Evolutionary conservation across 345 rosid genomes (phyloP).

Genomic region (Citrus inodora): DNA sequence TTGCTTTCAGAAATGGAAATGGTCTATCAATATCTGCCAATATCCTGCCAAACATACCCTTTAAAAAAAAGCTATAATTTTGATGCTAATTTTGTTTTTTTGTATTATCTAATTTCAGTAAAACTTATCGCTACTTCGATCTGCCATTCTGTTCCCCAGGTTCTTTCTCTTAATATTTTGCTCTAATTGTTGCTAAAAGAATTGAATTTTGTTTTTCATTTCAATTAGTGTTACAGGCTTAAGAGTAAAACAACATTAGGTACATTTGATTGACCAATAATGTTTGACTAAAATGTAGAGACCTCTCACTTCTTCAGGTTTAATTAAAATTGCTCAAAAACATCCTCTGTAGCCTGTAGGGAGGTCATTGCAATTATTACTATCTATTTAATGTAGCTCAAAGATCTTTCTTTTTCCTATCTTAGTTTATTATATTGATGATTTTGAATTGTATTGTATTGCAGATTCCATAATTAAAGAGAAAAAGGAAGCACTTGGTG

Average conservation of each 20-base stretch:
- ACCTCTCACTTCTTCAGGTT: neutral
- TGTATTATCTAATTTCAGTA: constrained; percentile 41
- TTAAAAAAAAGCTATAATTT: neutral
- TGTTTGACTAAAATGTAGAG: neutral
- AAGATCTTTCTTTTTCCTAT: neutral
- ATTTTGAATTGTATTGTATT: neutral
- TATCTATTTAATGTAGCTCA: too few relatives aligned
- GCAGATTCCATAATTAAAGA: constrained; percentile 41
- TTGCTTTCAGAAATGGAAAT: neutral
- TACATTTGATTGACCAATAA: neutral
- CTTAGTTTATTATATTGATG: neutral
- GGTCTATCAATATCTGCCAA: neutral
- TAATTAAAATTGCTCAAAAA: neutral
- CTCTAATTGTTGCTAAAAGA: neutral
- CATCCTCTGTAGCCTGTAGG: neutral
- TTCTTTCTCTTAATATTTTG: constrained; percentile 12
- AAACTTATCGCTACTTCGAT: constrained; percentile 83
- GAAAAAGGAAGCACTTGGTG: constrained; percentile 59
- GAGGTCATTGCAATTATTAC: neutral
- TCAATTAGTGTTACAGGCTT: neutral
- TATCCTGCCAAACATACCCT: neutral
- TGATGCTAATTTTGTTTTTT: constrained; percentile 15
- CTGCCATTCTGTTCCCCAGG: constrained; percentile 79
- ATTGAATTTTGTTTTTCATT: neutral
- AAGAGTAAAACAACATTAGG: neutral